Conservation (phyloP, 106 monocot genomes). For the Acorus gramineus region DNA sequence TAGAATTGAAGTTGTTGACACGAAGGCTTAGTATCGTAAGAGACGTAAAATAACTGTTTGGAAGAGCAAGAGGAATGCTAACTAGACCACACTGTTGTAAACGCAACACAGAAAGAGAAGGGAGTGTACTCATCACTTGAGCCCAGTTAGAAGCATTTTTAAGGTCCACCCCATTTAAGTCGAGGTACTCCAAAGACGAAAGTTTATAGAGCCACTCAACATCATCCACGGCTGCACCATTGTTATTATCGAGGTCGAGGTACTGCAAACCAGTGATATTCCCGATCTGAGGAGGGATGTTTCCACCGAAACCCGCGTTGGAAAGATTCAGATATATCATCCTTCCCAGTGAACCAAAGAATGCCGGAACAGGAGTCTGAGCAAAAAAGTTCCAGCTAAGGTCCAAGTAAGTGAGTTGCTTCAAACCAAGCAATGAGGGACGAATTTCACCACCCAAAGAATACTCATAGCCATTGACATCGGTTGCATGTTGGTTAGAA, state of each 20-base stretch:
- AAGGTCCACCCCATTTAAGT: neutral
- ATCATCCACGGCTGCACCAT: neutral
- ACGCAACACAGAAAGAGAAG: constrained; percentile 11
- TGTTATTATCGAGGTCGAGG: constrained; percentile 9
- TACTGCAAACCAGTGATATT: constrained; percentile 17
- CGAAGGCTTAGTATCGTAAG: constrained; percentile 13
- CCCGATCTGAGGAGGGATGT: constrained; percentile 15
- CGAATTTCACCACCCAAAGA: constrained; percentile 6
- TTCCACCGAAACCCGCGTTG: constrained; percentile 1
- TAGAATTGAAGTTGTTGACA: constrained; percentile 10
- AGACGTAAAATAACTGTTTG: constrained; percentile 15
- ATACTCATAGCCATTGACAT: neutral
- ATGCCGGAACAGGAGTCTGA: constrained; percentile 4
- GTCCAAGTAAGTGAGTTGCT: constrained; percentile 18
- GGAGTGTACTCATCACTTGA: constrained; percentile 11
- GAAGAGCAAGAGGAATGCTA: neutral
- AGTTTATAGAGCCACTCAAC: constrained; percentile 16
- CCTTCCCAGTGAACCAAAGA: constrained; percentile 14
- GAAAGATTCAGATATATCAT: constrained; percentile 33
- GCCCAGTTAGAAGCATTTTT: neutral
- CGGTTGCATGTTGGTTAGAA: neutral
- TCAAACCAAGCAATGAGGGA: constrained; percentile 9
- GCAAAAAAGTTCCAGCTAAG: constrained; percentile 15
- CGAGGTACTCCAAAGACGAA: constrained; percentile 8
- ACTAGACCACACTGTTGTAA: neutral